Conservation (phyloP, 257 asterid species). For the Buddleja alternifolia region DNA sequence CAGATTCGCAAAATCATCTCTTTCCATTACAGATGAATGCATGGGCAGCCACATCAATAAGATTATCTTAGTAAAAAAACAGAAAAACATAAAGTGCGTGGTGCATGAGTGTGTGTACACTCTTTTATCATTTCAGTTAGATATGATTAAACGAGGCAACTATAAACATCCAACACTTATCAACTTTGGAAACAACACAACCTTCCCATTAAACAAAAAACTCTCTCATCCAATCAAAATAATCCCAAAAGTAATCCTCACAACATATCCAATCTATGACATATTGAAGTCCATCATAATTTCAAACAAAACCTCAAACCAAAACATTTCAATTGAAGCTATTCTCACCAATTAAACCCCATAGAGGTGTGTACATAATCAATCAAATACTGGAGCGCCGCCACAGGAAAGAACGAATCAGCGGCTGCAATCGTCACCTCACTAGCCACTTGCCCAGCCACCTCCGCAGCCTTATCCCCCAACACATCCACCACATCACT, state of each 20-base stretch:
- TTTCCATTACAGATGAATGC: constrained; percentile 3
- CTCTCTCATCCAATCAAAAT: neutral
- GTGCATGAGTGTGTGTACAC: no score
- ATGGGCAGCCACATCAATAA: neutral
- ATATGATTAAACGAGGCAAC: neutral
- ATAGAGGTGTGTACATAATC: constrained; percentile 69
- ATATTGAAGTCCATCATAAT: neutral
- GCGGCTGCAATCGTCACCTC: constrained; percentile 91
- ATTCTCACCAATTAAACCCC: constrained; percentile 73
- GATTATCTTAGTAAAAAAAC: no score
- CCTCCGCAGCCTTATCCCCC: constrained; percentile 55
- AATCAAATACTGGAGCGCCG: constrained; percentile 72
- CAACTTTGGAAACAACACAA: constrained; percentile 1
- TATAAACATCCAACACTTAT: constrained; percentile 1
- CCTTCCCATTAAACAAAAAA: neutral
- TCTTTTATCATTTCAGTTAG: neutral
- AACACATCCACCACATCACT: constrained; percentile 63
- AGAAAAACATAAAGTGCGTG: no score
- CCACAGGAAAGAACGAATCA: constrained; percentile 81
- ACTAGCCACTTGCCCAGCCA: constrained; percentile 51
- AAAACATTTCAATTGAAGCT: constrained; percentile 14
- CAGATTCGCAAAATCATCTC: neutral
- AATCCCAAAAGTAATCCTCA: neutral
- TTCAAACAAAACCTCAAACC: neutral
- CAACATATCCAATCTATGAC: constrained; percentile 4